Evolutionary conservation across 2,329 filamentous ascomycete genomes (phyloP), one percentile per base, ranked within the genome.

Genomic region (Claviceps cyperi): DNA sequence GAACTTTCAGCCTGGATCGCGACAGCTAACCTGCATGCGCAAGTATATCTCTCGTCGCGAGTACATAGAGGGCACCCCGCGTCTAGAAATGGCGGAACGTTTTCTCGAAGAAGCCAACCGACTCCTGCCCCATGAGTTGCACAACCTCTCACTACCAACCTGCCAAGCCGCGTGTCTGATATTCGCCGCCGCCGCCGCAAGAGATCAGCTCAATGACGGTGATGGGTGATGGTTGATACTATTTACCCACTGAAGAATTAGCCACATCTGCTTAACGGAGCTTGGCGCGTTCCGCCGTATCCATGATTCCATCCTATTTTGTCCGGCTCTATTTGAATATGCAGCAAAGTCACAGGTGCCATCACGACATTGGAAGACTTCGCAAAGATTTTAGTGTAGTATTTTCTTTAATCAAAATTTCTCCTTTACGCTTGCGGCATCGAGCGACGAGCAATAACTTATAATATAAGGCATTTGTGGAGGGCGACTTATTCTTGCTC

Each of bases 161-260:
- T 43, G 45, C 21, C 50, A 51, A 45, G 50, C 50, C 5, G 22
- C 43, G 32, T 51, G 50, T 28, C 35, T 51, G n/a, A 48, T 51
- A 14, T 51, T 44, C 21, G 50, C 50, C 21, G 46, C 50, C 21
- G 40, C 22, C 21, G 40, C 50, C 4, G 50, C 50, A n/a, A 51
- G 35, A 35, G 50, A 48, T 22, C 50, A 51, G 19, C 21, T 48
- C 38, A 47, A 48, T 9, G 40, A 45, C 24, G 21, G 13, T 13
- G 24, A 45, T 11, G n/a, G 21, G 13, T 13, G 24, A 45, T 11
- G n/a, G 11, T n/a, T 35, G 43, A 32, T 24, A 17, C 13, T 28
- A 6, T 11, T 11, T 32, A 8, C 15, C 14, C 9, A n/a, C 15
- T 28, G 8, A 21, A 15, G 15, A 11, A 9, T 6, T 41, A 5